Conservation (phyloP, 306 rosid species). For the Vicia villosa region DNA sequence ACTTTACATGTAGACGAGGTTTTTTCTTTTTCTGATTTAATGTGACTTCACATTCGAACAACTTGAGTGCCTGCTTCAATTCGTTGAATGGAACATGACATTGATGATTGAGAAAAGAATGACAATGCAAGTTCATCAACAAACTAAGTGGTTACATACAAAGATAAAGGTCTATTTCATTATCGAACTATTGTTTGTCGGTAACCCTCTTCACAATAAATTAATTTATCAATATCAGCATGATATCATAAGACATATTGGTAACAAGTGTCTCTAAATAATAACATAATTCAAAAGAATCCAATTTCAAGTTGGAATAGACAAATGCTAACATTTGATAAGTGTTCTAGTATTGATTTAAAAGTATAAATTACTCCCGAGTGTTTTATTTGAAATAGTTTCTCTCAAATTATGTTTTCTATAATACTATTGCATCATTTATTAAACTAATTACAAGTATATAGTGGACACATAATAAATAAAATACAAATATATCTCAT, state of each 20-base stretch:
- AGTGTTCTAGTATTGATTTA: too few species aligned
- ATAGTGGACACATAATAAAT: too few species aligned
- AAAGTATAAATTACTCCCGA: too few species aligned
- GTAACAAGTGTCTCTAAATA: too few species aligned
- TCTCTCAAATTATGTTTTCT: too few species aligned
- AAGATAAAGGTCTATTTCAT: background rate
- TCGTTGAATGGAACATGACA: conserved; percentile 29
- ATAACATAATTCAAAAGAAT: too few species aligned
- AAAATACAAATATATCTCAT: background rate
- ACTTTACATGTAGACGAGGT: conserved; percentile 13
- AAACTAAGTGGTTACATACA: background rate
- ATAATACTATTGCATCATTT: too few species aligned
- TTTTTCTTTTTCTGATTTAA: conserved; percentile 28
- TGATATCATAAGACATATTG: too few species aligned
- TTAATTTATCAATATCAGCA: background rate
- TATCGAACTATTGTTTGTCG: background rate
- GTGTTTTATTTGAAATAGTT: too few species aligned
- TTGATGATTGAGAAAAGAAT: conserved; percentile 13
- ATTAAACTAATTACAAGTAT: too few species aligned
- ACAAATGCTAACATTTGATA: too few species aligned
- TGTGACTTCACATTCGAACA: conserved; percentile 22
- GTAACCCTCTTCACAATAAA: background rate
- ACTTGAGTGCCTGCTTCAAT: conserved; percentile 19
- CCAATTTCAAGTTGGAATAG: too few species aligned
- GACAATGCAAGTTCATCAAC: conserved; percentile 19